Evolutionary conservation across 345 rosid species (phyloP), one percentile per base, ranked within the genome.

Genomic region (Bruguiera sexangula): DNA sequence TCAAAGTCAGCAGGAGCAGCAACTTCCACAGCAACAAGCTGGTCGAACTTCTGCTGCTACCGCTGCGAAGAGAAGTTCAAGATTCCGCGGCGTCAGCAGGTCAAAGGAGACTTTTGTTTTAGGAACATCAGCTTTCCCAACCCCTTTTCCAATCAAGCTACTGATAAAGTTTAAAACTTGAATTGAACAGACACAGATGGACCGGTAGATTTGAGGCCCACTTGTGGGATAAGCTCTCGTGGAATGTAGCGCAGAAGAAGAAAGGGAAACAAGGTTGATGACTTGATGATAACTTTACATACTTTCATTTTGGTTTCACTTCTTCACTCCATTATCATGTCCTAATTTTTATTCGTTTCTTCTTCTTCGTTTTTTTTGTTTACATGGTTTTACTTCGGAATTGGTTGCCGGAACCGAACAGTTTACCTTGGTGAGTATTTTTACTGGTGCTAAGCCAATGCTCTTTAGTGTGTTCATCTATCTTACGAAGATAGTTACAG

Each of bases 31-130:
- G 56, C 80, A 75, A 62, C 78, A 32, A 24, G 62, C 21, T 66
- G 77, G 79, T 52, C 84, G 68, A 60, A 65, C 59, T 50, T 73
- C 82, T 27, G 74, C 69, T 5, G 78, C 86, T 29, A 66, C 85
- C 31, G 80, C 87, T 9, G 90, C 79, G 60, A 88, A 88, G 78
- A 86, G 93, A 79, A 88, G 93, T 69, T 88, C 93, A 29, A 86
- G 79, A 68, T 88, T 84, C 51, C 90, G 88, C 1, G 93, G 93
- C 1, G 93, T 86, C 3, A 88, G 93, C 87, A 85, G 86, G 92
- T 76, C 73, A 54, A 24, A 34, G 20, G 29, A 15, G 18, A 46
- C 26, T 29, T 51, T 3, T 57, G 32, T 4, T 52, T 26, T 18
- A 43, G 22, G 11, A 61, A 3, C 24, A 51, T 18, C 26, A 29